Evolutionary conservation across 2,329 filamentous ascomycete genomes (phyloP).

Genomic region (Fusarium graminum): DNA sequence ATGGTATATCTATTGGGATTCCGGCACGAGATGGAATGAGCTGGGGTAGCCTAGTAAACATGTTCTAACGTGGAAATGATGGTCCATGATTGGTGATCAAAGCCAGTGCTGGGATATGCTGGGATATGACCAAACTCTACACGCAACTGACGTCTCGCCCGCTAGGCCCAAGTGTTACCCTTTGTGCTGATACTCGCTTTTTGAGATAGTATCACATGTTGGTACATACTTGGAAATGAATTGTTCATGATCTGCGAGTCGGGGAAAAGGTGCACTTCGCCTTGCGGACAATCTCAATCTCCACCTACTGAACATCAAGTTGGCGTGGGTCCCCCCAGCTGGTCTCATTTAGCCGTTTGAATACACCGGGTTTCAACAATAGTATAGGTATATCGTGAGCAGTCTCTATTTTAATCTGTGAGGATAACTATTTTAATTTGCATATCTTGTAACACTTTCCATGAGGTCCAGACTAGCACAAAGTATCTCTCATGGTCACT

Average conservation of each 20-base stretch:
- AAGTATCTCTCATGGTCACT: too few relatives aligned
- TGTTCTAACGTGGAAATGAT: too few relatives aligned
- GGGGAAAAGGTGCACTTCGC: background rate
- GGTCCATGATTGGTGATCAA: too few relatives aligned
- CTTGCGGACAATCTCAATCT: constrained; percentile 1
- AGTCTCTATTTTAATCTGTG: too few relatives aligned
- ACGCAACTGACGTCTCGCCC: too few relatives aligned
- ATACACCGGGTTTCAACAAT: background rate
- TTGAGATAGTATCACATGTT: background rate
- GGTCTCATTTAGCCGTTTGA: background rate
- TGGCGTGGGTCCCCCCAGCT: background rate
- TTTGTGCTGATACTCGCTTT: background rate
- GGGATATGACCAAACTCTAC: too few relatives aligned
- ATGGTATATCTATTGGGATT: background rate
- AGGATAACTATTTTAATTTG: too few relatives aligned
- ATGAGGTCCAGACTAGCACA: too few relatives aligned
- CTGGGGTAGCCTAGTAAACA: background rate
- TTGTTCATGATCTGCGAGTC: background rate
- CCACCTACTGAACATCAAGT: background rate
- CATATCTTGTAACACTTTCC: too few relatives aligned
- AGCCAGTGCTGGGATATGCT: too few relatives aligned
- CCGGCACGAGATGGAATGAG: background rate
- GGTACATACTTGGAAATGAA: background rate
- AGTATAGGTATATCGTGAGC: too few relatives aligned
- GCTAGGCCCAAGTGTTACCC: too few relatives aligned